These are phyloP conservation scores for Penicillium canescens DNA, from an alignment of 495 filamentous ascomycete species.

Conservation along the genomic window DNA sequence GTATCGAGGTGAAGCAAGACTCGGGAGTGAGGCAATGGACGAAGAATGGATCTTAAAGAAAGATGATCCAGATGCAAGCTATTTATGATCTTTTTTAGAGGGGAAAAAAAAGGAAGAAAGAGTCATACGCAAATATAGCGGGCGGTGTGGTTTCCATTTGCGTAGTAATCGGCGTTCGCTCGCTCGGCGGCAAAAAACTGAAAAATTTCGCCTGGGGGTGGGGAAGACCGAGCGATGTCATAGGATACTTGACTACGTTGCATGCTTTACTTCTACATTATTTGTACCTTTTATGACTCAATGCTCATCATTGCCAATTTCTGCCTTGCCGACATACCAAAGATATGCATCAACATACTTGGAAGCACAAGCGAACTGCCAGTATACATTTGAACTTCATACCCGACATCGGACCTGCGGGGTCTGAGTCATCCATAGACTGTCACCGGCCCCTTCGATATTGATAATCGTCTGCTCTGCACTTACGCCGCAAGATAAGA, in stretches of 20 bases:
- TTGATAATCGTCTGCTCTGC: too few species aligned
- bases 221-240: constrained; percentile 2
- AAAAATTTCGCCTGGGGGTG: constrained; percentile 27
- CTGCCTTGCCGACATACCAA: neutral
- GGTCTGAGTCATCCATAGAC: constrained; percentile 7
- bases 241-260: neutral
- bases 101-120: constrained; percentile 18
- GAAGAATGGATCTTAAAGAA: neutral
- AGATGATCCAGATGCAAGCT: constrained; percentile 10
- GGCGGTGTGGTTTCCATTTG: constrained; percentile 23
- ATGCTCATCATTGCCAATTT: constrained; percentile 1
- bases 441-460: too few species aligned
- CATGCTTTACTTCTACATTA: neutral
- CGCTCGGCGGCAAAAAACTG: constrained; percentile 25
- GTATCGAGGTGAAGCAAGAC: neutral
- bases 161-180: constrained; percentile 25
- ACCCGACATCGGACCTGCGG: constrained; percentile 11
- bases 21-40: neutral
- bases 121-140: constrained; percentile 26
- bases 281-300: neutral
- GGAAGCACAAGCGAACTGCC: too few species aligned
- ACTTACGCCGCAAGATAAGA: too few species aligned
- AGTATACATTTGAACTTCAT: neutral
- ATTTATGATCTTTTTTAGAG: constrained; percentile 14
- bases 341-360: neutral